Conservation (phyloP, 768 basidiomycete genomes). For the Flagelloscypha sp. region DNA sequence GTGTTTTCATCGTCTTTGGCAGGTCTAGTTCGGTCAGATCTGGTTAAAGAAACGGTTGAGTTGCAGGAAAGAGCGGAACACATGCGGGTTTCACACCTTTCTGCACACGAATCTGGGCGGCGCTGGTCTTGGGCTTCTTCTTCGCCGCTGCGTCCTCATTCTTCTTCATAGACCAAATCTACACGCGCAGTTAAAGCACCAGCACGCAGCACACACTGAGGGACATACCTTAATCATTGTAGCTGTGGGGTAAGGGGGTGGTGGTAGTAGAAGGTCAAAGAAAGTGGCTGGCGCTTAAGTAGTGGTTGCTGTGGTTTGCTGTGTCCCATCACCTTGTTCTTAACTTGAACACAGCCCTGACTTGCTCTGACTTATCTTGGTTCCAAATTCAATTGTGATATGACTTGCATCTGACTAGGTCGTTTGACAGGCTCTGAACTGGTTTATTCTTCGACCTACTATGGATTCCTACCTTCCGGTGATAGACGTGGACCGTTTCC, state of each 20-base stretch:
- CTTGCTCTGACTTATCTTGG: too few relatives aligned
- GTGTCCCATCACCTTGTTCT: too few relatives aligned
- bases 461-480: too few relatives aligned
- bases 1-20: conserved; percentile 90
- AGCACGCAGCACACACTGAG: neutral
- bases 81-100: conserved; percentile 57
- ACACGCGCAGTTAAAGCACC: conserved; percentile 1
- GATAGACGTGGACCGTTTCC: too few relatives aligned
- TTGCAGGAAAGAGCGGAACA: neutral
- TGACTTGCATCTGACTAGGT: too few relatives aligned
- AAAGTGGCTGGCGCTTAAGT: conserved; percentile 9
- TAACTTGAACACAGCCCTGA: too few relatives aligned
- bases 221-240: conserved; percentile 40
- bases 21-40: conserved; percentile 96
- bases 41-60: conserved; percentile 20
- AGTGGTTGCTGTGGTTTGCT: too few relatives aligned
- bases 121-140: conserved; percentile 97
- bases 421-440: too few relatives aligned
- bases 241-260: conserved; percentile 24
- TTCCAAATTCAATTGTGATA: too few relatives aligned
- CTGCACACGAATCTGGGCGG: conserved; percentile 98
- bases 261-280: conserved; percentile 6
- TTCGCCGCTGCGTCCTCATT: conserved; percentile 94
- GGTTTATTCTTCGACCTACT: neutral
- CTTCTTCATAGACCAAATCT: conserved; percentile 99